phyloP scores from a whole-genome alignment of 768 basidiomycete species.

The Collybia nuda region DNA sequence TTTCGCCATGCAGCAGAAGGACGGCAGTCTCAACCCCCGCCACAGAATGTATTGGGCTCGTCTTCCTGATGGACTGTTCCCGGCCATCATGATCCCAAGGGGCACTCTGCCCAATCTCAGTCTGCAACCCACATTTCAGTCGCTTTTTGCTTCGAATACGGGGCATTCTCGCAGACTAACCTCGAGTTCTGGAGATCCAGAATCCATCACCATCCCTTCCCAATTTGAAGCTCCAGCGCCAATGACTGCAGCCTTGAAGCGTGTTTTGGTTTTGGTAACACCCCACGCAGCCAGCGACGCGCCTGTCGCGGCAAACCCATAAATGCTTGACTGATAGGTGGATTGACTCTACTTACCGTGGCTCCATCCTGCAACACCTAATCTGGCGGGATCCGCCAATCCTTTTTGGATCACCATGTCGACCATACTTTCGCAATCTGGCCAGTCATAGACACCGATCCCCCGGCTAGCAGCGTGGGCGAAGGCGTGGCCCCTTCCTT shows the following conservation, averaged over 20 bases:
- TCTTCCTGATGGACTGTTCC: constrained; percentile 16
- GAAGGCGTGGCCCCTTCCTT: constrained; percentile 32
- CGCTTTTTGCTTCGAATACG: constrained; percentile 3
- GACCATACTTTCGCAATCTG: constrained; percentile 36
- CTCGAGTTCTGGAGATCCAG: constrained; percentile 33
- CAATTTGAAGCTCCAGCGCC: constrained; percentile 34
- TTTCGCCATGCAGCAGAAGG: constrained; percentile 48
- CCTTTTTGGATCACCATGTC: constrained; percentile 30
- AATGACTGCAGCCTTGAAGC: constrained; percentile 33
- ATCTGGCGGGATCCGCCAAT: constrained; percentile 25
- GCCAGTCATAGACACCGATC: constrained; percentile 29
- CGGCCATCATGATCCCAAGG: constrained; percentile 27
- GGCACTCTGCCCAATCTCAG: constrained; percentile 25
- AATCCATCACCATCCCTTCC: constrained; percentile 37
- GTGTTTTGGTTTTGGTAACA: constrained; percentile 30
- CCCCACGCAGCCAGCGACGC: constrained; percentile 35
- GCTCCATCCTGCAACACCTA: constrained; percentile 36
- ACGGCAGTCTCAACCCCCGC: constrained; percentile 43
- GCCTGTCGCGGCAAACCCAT: constrained; percentile 15
- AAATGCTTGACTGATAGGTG: neutral
- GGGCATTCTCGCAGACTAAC: constrained; percentile 10
- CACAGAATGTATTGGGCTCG: constrained; percentile 33
- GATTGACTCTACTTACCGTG: constrained; percentile 22
- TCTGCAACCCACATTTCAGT: constrained; percentile 14
- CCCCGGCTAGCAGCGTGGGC: constrained; percentile 27